Conservation (phyloP, 768 basidiomycete species). For the Rhodosporidiobolus sp. region DNA sequence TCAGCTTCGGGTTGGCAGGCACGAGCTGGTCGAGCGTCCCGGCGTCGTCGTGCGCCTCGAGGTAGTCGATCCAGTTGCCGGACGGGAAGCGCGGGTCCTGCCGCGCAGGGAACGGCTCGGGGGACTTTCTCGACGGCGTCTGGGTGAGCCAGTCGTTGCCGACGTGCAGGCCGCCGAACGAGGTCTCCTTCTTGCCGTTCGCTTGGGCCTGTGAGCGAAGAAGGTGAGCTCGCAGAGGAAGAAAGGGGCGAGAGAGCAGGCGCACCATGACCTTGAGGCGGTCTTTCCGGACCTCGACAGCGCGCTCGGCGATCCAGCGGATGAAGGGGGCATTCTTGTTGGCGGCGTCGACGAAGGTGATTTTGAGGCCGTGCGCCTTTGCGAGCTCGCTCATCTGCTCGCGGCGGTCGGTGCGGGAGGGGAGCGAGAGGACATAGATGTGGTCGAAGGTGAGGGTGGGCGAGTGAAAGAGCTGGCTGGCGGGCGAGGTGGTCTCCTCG, state of each 20-base stretch:
- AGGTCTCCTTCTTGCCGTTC: not conserved
- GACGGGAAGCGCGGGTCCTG: conserved; percentile 1
- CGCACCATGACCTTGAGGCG: conserved; percentile 29
- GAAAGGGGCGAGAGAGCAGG: not conserved
- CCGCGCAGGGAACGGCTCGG: conserved; percentile 16
- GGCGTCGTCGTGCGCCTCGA: conserved; percentile 33
- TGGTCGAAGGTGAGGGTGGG: conserved; percentile 44
- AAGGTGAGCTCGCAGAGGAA: too few relatives aligned
- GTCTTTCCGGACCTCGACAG: conserved; percentile 28
- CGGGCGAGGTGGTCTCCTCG: conserved; percentile 30
- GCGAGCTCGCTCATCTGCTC: conserved; percentile 44
- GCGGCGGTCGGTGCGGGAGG: conserved; percentile 40
- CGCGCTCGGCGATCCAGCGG: conserved; percentile 44
- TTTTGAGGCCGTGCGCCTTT: conserved; percentile 38
- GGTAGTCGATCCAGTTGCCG: conserved; percentile 41
- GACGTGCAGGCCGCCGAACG: conserved; percentile 32
- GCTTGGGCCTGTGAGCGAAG: conserved; percentile 9
- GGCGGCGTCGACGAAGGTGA: conserved; percentile 45
- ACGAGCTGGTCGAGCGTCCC: conserved; percentile 18
- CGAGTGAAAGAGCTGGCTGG: conserved; percentile 26
- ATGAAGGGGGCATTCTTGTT: conserved; percentile 41
- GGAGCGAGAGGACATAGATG: conserved; percentile 45
- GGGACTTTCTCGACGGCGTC: conserved; percentile 2
- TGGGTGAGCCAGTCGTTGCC: conserved; percentile 38
- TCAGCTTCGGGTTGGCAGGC: conserved; percentile 24